Evolutionary conservation across 371 early-diverging fungal species (phyloP).

Genomic region (Mucor saturninus): DNA sequence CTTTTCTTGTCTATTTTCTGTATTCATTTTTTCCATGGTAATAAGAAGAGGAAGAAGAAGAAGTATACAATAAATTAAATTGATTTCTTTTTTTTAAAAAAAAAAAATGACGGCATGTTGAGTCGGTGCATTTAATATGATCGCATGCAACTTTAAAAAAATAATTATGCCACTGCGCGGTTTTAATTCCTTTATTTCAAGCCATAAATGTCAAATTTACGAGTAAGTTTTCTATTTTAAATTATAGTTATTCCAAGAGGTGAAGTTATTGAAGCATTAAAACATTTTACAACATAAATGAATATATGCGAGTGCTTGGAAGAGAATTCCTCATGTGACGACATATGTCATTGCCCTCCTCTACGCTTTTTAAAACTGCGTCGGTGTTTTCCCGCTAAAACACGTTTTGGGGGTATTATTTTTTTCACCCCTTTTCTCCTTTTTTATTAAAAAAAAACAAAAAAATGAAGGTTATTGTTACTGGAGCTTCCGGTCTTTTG

Average conservation of each 20-base stretch:
- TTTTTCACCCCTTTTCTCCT: conserved; percentile 4
- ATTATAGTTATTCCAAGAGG: too few species aligned
- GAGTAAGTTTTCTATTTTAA: too few species aligned
- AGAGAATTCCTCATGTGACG: too few species aligned
- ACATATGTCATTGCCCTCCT: neutral
- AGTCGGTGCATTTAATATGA: neutral
- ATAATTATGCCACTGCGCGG: too few species aligned
- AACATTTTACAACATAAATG: too few species aligned
- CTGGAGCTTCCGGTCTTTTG: conserved; percentile 86
- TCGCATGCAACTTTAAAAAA: neutral
- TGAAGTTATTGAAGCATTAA: too few species aligned
- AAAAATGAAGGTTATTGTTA: conserved; percentile 66
- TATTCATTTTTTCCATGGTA: neutral
- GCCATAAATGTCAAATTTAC: too few species aligned
- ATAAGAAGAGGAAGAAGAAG: too few species aligned
- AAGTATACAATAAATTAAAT: too few species aligned
- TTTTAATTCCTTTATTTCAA: too few species aligned
- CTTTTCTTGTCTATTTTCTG: neutral
- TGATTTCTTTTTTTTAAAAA: neutral
- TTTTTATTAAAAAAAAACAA: neutral
- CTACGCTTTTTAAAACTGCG: too few species aligned
- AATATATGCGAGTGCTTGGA: too few species aligned
- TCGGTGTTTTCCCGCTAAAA: neutral
- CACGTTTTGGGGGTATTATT: neutral
- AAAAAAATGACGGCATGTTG: neutral